A percentile compares a stretch with the other conserved stretches of the same genome.
Evolutionary conservation across 2,329 filamentous ascomycete genomes (phyloP).

Genomic region (Epichloe bromicola): DNA sequence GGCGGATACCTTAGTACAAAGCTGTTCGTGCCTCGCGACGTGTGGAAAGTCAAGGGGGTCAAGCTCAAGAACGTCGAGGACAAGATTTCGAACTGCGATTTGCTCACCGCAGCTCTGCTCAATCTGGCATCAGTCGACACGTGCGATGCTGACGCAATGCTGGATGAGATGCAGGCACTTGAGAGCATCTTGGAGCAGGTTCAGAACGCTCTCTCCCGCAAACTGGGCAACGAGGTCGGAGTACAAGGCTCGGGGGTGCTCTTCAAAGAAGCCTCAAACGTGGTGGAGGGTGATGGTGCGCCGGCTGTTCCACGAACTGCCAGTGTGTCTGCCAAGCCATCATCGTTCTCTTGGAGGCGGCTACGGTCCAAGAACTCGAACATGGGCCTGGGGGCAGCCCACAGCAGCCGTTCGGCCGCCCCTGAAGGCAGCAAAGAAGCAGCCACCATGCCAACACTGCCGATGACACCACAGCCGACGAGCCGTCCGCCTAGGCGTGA

Average conservation of each 20-base stretch:
- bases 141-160: conserved; percentile 76
- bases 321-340: conserved; percentile 54
- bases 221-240: conserved; percentile 86
- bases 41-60: conserved; percentile 88
- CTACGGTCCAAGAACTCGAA: conserved; percentile 80
- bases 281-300: conserved; percentile 31
- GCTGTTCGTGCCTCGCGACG: conserved; percentile 82
- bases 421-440: conserved; percentile 17
- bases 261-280: conserved; percentile 55
- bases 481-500: conserved; percentile 62
- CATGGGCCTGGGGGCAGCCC: conserved; percentile 40
- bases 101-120: conserved; percentile 75
- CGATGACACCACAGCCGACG: conserved; percentile 57
- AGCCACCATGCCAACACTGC: conserved; percentile 55
- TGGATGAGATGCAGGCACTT: conserved; percentile 87
- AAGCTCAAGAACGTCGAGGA: conserved; percentile 88
- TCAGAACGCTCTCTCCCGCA: conserved; percentile 62
- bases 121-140: conserved; percentile 78
- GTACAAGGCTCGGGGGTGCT: conserved; percentile 59
- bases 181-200: conserved; percentile 80
- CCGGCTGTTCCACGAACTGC: conserved; percentile 36
- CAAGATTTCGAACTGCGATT: conserved; percentile 84
- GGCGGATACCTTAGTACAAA: conserved; percentile 87
- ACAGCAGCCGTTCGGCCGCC: conserved; percentile 19
- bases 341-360: conserved; percentile 75